Evolutionary conservation across 2,329 filamentous ascomycete species (phyloP).

Genomic region (Aureobasidium vineae): DNA sequence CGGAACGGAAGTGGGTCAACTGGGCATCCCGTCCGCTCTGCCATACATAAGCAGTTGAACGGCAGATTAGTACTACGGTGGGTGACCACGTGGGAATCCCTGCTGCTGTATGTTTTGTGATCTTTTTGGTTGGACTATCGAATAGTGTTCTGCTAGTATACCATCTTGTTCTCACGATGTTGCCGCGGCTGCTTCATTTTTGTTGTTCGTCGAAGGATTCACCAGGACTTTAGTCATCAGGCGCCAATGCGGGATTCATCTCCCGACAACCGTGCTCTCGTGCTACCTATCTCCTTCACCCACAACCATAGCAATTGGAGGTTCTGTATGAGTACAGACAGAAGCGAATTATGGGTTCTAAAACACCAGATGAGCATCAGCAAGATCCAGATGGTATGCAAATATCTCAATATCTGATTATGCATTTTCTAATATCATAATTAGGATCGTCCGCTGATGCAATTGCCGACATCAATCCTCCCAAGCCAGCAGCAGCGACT

Average conservation of each 20-base stretch:
- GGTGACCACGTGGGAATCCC: too few relatives aligned
- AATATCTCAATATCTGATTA: too few relatives aligned
- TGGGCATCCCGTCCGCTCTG: too few relatives aligned
- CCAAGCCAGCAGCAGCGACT: conserved; percentile 4
- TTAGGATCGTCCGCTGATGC: neutral
- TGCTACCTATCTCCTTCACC: neutral
- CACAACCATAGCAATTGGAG: neutral
- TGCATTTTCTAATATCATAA: neutral
- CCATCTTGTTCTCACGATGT: neutral
- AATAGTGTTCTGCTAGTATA: too few relatives aligned
- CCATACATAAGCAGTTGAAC: too few relatives aligned
- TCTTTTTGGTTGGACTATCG: too few relatives aligned
- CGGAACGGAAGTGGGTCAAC: too few relatives aligned
- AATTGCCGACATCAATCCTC: conserved; percentile 17
- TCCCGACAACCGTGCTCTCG: neutral
- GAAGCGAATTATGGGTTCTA: conserved; percentile 2
- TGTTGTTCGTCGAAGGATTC: neutral
- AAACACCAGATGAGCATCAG: conserved; percentile 6
- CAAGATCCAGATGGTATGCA: neutral
- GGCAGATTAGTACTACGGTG: too few relatives aligned
- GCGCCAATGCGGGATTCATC: neutral
- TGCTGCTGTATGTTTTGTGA: too few relatives aligned
- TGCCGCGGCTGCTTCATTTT: neutral
- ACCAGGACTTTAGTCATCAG: neutral
- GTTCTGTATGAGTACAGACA: neutral